Evolutionary conservation across 2,329 filamentous ascomycete genomes (phyloP), one percentile per base, ranked within the genome.

Genomic region (Xylaria sp.): DNA sequence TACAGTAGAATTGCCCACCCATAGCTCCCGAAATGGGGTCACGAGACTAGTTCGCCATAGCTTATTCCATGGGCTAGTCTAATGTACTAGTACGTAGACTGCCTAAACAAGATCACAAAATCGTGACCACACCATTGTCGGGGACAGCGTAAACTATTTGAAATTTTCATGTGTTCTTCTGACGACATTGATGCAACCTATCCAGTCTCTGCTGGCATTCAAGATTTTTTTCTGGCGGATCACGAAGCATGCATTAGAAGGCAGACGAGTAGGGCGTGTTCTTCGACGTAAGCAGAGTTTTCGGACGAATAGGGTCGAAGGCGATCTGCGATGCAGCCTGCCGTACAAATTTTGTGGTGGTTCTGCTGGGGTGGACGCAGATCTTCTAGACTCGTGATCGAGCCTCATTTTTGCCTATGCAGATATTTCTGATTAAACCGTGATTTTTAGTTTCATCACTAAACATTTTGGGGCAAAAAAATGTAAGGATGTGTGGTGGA

Each of bases 401-500:
- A 75, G 74, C 75, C 75, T 75, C 72, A 75, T 69, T 70, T 52
- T 67, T 54, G 18, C 25, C 48, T 59, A 62, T 48, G 25, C 25
- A 23, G 5, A 46, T 18, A n/a, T 46, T 18, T 46, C 15, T 46
- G 18, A 6, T n/a, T 46, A n/a, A n/a, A 46, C n/a, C 41, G 5
- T n/a, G 41, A 15, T 18, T 46, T 60, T 43, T 13, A 9, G 18
- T 36, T 63, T 39, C 18, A 64, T 51, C 49, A 64, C 39, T 41
- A 18, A n/a, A 48, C 49, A 43, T 51, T 43, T 51, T 57, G 49
- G 49, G 20, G 49, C 39, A 43, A 62, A 61, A 28, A 20, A 41
- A 46, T 65, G 66, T 46, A 72, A 58, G 67, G 68, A 58, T 66
- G 72, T 74, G 70, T 70, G 69, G 74, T 74, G 73, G 61, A 70